Conservation (phyloP, 1,284 basidiomycete genomes). For the Meripilus lineatus region DNA sequence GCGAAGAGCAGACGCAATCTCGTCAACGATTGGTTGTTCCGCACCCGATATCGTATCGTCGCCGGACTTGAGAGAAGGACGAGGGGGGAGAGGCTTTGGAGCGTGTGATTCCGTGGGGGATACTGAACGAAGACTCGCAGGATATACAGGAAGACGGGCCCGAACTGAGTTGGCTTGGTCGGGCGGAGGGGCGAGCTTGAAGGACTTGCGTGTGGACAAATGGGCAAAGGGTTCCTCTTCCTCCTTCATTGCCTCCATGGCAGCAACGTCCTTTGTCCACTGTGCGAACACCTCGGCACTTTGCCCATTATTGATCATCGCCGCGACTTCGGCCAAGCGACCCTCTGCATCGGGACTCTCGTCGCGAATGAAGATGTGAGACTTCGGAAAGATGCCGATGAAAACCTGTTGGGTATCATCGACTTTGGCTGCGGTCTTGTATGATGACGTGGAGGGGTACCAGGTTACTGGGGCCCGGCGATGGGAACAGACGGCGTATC, state of each 20-base stretch:
- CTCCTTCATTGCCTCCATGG: conserved; percentile 66
- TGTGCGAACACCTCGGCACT: conserved; percentile 32
- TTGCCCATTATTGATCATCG: conserved; percentile 35
- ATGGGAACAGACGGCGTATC: conserved; percentile 86
- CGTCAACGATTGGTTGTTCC: conserved; percentile 89
- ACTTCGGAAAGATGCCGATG: conserved; percentile 94
- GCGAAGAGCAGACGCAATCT: conserved; percentile 92
- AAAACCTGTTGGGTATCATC: conserved; percentile 81
- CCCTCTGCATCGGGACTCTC: conserved; percentile 88
- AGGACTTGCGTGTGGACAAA: conserved; percentile 59
- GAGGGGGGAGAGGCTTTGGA: conserved; percentile 78
- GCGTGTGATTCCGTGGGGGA: conserved; percentile 51
- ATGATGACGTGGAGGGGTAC: conserved; percentile 44
- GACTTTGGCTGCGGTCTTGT: conserved; percentile 48
- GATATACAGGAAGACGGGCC: conserved; percentile 65
- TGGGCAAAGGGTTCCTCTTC: conserved; percentile 71
- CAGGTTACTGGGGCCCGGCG: conserved; percentile 65
- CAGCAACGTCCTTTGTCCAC: conserved; percentile 40
- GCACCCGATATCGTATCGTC: conserved; percentile 85
- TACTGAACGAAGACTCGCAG: conserved; percentile 58
- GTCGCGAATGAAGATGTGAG: conserved; percentile 87
- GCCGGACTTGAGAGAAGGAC: conserved; percentile 89
- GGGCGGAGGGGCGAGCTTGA: conserved; percentile 66
- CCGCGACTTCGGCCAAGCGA: conserved; percentile 69
- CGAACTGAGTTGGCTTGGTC: conserved; percentile 69